Conservation (phyloP, 2,329 filamentous ascomycete species). For the Penicillium fuscoglaucum region DNA sequence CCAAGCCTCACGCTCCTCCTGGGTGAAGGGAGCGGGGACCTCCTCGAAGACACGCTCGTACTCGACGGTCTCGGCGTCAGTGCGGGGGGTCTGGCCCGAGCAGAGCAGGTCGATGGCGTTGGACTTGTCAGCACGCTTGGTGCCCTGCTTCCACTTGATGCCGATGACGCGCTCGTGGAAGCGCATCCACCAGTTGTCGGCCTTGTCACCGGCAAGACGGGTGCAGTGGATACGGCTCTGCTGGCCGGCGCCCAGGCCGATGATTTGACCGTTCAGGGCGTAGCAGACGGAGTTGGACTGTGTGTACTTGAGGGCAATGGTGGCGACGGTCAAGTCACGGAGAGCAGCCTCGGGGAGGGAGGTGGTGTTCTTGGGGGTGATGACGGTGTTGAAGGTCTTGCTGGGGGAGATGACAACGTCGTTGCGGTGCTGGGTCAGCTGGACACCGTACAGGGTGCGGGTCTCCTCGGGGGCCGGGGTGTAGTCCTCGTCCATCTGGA, state of each 20-base stretch:
- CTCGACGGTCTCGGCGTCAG: slow-evolving; percentile 77
- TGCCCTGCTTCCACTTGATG: slow-evolving; percentile 96
- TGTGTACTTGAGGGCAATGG: slow-evolving; percentile 97
- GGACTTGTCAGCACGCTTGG: slow-evolving; percentile 95
- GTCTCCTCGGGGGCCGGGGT: slow-evolving; percentile 72
- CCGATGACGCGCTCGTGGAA: slow-evolving; percentile 87
- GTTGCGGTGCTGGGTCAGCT: slow-evolving; percentile 87
- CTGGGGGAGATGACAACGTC: slow-evolving; percentile 81
- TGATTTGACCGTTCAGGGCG: slow-evolving; percentile 85
- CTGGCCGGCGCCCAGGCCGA: slow-evolving; percentile 93
- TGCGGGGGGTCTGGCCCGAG: slow-evolving; percentile 82
- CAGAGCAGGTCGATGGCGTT: slow-evolving; percentile 96
- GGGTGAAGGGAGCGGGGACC: slow-evolving; percentile 77
- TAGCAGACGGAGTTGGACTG: slow-evolving; percentile 99
- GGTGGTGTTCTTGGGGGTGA: slow-evolving; percentile 77
- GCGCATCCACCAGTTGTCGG: slow-evolving; percentile 99
- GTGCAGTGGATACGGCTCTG: slow-evolving; percentile 99
- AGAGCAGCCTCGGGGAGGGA: slow-evolving; percentile 76
- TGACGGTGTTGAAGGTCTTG: slow-evolving; percentile 76
- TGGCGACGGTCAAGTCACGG: slow-evolving; percentile 89
- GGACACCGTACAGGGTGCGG: slow-evolving; percentile 87
- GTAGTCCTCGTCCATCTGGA: slow-evolving; percentile 90
- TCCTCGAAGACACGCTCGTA: slow-evolving; percentile 91
- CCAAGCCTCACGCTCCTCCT: slow-evolving; percentile 84
- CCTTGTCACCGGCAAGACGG: slow-evolving; percentile 93